Base-by-base conservation (phyloP, 768 basidiomycete species). In the Tricholoma sp. region DNA sequence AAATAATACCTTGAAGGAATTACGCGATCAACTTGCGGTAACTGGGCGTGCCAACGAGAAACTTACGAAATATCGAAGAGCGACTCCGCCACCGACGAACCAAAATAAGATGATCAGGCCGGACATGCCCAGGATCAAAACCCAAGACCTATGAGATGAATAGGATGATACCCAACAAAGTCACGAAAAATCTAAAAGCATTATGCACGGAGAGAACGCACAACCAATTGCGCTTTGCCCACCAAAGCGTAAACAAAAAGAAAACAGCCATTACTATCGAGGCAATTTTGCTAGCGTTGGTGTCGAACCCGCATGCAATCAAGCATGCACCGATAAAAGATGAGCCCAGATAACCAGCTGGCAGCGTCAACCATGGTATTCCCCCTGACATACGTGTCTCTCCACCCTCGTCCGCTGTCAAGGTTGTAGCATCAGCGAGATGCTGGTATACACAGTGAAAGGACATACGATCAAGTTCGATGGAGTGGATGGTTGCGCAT, bases 221-320 rank as follows among this genome's bases (percentile, higher is more conserved):
- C 88, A 95, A 61, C 76, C 82, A 79, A 65, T 89, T 89, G 59
- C 75, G 77, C 50, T 88, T 76, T 7, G 89, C 89, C 89, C 90
- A 91, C 90, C 91, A 96, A 3, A 94, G 77, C 1, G 91, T 94
- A 62, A 94, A 77, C 32, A 95, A 60, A 73, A 94, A 95, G 71
- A 93, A 90, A n/a, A 69, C 88, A 8, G 85, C 94, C 50, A 96
- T 77, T 8, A 86, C 84, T 18, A 96, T 69, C 18, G 83, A 83
- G 1, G 91, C 93, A 45, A 94, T 65, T 67, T 96, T 96, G 72
- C 86, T 89, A 3, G 94, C 94, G 60, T 90, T 86, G 47, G 89
- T 92, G 69, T 94, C 82, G 67, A 94, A 94, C 11, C 91, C 93
- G 59, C 90, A 92, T 11, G 91, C 82, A 57, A 97, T 94, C 39